Evolutionary conservation across 441 rosid species (phyloP).

Genomic region (Codiaeum variegatum): DNA sequence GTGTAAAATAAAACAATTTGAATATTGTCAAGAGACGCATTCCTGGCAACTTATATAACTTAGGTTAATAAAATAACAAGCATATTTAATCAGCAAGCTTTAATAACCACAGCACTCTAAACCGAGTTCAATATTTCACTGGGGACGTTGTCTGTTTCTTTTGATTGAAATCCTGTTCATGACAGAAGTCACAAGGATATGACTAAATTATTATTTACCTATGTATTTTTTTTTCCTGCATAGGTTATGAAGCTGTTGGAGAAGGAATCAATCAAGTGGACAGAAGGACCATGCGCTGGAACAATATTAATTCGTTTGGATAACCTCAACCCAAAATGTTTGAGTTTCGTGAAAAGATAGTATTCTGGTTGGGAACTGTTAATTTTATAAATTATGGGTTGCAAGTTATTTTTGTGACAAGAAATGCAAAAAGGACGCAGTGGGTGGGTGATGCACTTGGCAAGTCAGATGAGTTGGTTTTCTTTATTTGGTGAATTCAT

Average conservation of each 20-base stretch:
- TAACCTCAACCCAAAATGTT: slow-evolving; percentile 34
- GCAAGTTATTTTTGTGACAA: neutral
- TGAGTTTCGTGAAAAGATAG: slow-evolving; percentile 45
- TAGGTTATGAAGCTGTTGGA: slow-evolving; percentile 48
- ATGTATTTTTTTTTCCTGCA: neutral
- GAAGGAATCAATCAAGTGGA: slow-evolving; percentile 50
- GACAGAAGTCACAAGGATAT: neutral
- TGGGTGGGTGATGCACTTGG: neutral
- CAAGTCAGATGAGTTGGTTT: neutral
- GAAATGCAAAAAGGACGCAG: neutral
- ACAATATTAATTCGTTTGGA: slow-evolving; percentile 37
- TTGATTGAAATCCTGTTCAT: neutral
- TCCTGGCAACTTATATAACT: neutral
- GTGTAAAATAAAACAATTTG: neutral
- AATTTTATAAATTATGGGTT: slow-evolving; percentile 1
- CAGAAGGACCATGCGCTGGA: slow-evolving; percentile 38
- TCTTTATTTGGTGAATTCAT: neutral
- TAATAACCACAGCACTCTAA: no score
- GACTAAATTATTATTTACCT: neutral
- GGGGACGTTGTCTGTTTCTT: neutral
- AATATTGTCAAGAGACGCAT: neutral
- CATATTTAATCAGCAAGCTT: neutral
- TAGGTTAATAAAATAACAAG: neutral
- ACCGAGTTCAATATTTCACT: no score
- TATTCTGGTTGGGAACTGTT: slow-evolving; percentile 3